Evolutionary conservation across 768 basidiomycete species (phyloP).

Genomic region (Fomitopsis serialis): DNA sequence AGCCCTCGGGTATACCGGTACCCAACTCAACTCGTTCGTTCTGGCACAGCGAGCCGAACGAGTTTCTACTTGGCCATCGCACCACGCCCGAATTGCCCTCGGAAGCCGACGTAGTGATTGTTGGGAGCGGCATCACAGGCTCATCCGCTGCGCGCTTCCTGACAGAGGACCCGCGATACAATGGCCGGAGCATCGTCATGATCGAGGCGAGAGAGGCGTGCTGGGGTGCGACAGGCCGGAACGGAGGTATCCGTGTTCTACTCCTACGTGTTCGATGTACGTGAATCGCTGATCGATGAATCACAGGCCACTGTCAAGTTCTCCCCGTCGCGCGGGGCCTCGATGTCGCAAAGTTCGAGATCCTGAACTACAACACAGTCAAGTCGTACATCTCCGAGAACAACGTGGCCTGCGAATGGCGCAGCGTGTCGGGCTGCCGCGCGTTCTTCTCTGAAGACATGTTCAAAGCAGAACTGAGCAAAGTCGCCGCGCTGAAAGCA

Average conservation of each 20-base stretch:
- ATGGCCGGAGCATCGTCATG: conserved; percentile 50
- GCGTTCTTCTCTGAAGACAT: background rate
- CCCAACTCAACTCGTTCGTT: conserved; percentile 50
- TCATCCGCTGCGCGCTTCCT: conserved; percentile 52
- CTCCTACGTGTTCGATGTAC: too few relatives aligned
- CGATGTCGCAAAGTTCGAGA: conserved; percentile 42
- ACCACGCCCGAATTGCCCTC: conserved; percentile 25
- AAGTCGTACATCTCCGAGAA: conserved; percentile 45
- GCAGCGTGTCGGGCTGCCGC: background rate
- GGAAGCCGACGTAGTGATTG: conserved; percentile 62
- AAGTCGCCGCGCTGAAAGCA: background rate
- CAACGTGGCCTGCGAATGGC: conserved; percentile 35
- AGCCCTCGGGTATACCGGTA: conserved; percentile 50
- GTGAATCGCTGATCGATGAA: conserved; percentile 58
- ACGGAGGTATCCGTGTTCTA: too few relatives aligned
- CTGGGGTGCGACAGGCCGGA: conserved; percentile 69
- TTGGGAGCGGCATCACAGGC: conserved; percentile 78
- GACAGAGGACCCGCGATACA: conserved; percentile 28
- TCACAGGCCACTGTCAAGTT: conserved; percentile 40
- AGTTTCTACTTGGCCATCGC: background rate
- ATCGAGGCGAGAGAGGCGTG: conserved; percentile 78
- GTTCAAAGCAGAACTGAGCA: background rate
- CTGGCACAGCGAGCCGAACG: conserved; percentile 31
- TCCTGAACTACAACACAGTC: conserved; percentile 59
- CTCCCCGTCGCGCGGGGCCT: conserved; percentile 43